phyloP scores from a whole-genome alignment of 352 stramenopile genomes.

The Globisporangium alternatum region DNA sequence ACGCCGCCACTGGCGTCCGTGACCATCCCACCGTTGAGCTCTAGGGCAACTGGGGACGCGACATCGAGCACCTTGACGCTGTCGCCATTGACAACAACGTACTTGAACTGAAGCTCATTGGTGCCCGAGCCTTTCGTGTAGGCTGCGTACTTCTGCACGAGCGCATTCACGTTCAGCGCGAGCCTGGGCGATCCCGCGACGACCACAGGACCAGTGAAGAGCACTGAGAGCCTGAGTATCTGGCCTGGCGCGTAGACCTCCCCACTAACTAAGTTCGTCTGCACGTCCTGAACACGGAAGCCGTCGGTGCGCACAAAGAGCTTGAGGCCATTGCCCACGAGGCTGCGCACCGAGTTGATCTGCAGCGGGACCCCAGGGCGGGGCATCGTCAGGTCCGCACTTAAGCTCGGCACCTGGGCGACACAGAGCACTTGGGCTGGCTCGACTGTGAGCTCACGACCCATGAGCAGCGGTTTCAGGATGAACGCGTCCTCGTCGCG shows the following conservation, averaged over 20 bases:
- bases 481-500: constrained; percentile 41
- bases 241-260: constrained; percentile 60
- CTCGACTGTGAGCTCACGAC: constrained; percentile 23
- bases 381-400: constrained; percentile 47
- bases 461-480: constrained; percentile 30
- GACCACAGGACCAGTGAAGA: constrained; percentile 41
- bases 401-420: constrained; percentile 29
- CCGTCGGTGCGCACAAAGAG: constrained; percentile 68
- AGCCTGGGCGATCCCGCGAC: constrained; percentile 54
- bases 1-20: constrained; percentile 35
- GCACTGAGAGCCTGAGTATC: constrained; percentile 41
- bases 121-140: constrained; percentile 58
- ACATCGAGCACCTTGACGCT: constrained; percentile 42
- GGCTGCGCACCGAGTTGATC: constrained; percentile 48
- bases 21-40: constrained; percentile 54
- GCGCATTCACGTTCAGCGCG: constrained; percentile 41
- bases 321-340: constrained; percentile 55
- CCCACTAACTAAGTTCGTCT: constrained; percentile 34
- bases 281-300: constrained; percentile 35
- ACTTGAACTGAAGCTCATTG: constrained; percentile 43
- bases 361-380: constrained; percentile 37
- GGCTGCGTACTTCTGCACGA: constrained; percentile 31
- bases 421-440: constrained; percentile 39
- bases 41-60: constrained; percentile 37
- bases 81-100: constrained; percentile 50